Base-by-base conservation (phyloP, 1,284 basidiomycete species). In the Amylostereum areolatum region DNA sequence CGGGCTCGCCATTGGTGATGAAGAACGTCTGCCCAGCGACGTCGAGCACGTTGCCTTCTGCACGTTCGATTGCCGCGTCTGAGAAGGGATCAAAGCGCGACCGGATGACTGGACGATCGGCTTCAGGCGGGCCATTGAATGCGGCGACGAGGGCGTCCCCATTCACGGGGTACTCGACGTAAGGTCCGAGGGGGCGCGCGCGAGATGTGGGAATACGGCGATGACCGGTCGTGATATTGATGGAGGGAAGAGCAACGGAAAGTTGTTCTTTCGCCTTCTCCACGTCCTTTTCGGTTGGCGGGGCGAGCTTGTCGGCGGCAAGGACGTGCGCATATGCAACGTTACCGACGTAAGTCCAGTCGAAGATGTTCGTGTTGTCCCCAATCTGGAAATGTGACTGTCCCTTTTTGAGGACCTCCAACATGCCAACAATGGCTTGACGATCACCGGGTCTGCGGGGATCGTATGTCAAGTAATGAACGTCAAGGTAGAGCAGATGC, bases 281-380 rank as follows among this genome's bases (percentile, higher is more conserved):
- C 52, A 80, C 73, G 12, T 77, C 63, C 45, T 66, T 56, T 33
- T 71, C 69, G 9, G 75, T 65, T 1, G 74, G 68, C 2, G 69
- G 65, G 46, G 72, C 73, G 36, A 96, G 81, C 61, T 81, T 85
- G 73, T 98, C 95, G 7, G 91, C 89, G 2, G 97, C 97, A 43
- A 99, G 83, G 6, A 99, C 71, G 64, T 99, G 97, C 2, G 96
- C 96, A 61, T 91, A 83, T 0, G 94, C 95, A 53, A 97, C 88
- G 66, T 99, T 99, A 55, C 85, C 92, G 55, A 99, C 93, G 62
- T 97, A 98, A 1, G 96, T 98, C 85, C 92, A 97, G 70, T 99
- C 97, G 60, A 94, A 96, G 8, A 98, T 71, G 66, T 99, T 99
- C 53, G 77, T 81, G 71, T 98, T 98, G 68, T 88, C 76, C 43